Evolutionary conservation across 2,329 filamentous ascomycete species (phyloP), one percentile per base, ranked within the genome.

Genomic region (Akanthomyces lecanii): DNA sequence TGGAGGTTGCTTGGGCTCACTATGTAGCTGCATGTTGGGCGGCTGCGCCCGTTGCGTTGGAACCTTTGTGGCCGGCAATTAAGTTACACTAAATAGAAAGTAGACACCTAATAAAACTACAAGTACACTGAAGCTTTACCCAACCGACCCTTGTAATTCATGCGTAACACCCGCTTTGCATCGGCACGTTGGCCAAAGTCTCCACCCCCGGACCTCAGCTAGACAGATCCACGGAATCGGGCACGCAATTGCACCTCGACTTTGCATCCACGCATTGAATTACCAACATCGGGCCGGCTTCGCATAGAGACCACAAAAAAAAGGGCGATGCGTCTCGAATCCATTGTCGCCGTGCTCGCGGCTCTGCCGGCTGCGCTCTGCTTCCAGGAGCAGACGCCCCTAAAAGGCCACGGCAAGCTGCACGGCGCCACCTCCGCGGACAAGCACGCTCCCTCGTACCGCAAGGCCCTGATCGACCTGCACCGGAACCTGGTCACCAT

Each of bases 401-500:
- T 58, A 5, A 59, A 16, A 12, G 48, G 38, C 44, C 57, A 50
- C 36, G 38, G 33, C 52, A 55, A 52, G 18, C 44, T 45, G 18
- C 23, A 57, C 18, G 51, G 42, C 53, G 40, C 28, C 45, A 42
- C 16, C 33, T 36, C 33, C 28, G 33, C 16, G 23, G 66, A 71
- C 42, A 52, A 65, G 30, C 66, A 70, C 59, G 68, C 71, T 38
- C 73, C 75, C 5, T 66, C 71, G 25, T 77, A 76, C 66, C 81
- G 83, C 44, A 67, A 76, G 3, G 73, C 77, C 45, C 82, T 97
- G 0, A 81, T 96, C 50, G 81, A 82, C 21, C 82, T 96, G 14
- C 92, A 96, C 77, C 85, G 87, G 60, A 82, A 85, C 18, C 85
- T 97, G n/a, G 82, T 93, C 36, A 81, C 89, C 63, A 89, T 89